A percentile compares a stretch with the other conserved stretches of the same genome.
Conservation (phyloP, 2,329 filamentous ascomycete genomes). For the Claviceps sp. region DNA sequence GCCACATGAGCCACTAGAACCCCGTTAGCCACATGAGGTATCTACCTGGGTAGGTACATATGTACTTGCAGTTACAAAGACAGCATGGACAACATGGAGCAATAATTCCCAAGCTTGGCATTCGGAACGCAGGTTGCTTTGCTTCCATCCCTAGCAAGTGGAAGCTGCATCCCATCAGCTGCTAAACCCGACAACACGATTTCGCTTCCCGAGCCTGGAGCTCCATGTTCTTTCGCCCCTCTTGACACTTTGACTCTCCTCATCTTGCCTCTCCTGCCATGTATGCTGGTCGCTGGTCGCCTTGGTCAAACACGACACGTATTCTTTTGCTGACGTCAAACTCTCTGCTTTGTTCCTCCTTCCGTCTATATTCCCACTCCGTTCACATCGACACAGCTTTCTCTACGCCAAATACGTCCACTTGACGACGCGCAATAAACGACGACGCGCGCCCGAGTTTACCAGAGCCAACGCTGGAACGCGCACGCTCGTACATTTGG, state of each 20-base stretch:
- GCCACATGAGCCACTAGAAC: no score
- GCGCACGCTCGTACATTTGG: neutral
- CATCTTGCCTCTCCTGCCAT: slow-evolving; percentile 1
- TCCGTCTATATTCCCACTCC: neutral
- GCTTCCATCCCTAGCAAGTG: neutral
- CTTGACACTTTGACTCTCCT: neutral
- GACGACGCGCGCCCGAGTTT: neutral
- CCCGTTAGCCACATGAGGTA: no score
- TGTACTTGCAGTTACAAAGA: no score
- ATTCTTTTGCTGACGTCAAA: neutral
- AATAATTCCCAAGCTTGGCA: neutral
- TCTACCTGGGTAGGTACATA: no score
- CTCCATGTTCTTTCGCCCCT: neutral
- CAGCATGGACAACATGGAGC: no score
- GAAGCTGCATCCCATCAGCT: neutral
- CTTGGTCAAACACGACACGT: slow-evolving; percentile 1
- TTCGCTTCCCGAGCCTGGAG: neutral
- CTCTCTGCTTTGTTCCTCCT: neutral
- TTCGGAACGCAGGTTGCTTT: neutral
- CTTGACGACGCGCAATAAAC: neutral
- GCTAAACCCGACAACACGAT: neutral
- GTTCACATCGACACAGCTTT: neutral
- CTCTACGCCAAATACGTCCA: neutral
- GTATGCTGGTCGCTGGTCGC: slow-evolving; percentile 3
- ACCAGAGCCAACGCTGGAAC: neutral